These are phyloP conservation scores for Zychaea mexicana DNA, from an alignment of 371 early-diverging fungal species.

Conservation along the genomic window DNA sequence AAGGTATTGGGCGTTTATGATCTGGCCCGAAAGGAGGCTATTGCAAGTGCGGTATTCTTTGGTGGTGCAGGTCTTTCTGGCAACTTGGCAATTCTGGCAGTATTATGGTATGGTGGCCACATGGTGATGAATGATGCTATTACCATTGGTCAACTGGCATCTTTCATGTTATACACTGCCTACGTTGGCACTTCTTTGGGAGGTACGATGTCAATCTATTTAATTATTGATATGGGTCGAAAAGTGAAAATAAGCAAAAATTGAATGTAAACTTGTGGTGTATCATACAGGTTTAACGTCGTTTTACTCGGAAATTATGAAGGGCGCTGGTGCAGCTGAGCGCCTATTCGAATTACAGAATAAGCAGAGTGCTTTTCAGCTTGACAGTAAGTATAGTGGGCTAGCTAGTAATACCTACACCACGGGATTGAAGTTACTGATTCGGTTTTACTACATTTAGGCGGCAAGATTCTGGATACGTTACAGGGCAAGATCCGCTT, in stretches of 20 bases:
- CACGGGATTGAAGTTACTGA: no score
- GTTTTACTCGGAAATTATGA: conserved; percentile 84
- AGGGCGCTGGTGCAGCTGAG: conserved; percentile 79
- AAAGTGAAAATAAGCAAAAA: no score
- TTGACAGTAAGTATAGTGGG: conserved; percentile 32
- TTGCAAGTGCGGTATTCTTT: conserved; percentile 77
- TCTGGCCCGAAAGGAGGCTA: conserved; percentile 68
- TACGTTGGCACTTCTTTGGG: conserved; percentile 76
- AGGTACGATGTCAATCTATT: conserved; percentile 47
- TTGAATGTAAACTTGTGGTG: not conserved
- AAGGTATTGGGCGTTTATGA: conserved; percentile 60
- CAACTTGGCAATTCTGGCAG: conserved; percentile 74
- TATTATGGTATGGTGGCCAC: conserved; percentile 75
- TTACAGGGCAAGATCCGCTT: conserved; percentile 65
- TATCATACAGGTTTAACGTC: conserved; percentile 58
- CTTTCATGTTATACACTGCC: conserved; percentile 84
- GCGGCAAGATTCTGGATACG: conserved; percentile 39
- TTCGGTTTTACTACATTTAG: conserved; percentile 8
- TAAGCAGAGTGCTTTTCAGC: conserved; percentile 53
- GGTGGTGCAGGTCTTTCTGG: conserved; percentile 79
- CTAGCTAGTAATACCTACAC: no score
- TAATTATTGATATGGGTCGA: no score
- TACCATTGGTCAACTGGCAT: conserved; percentile 79
- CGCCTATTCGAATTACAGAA: conserved; percentile 74
- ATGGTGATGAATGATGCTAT: conserved; percentile 74